A percentile compares a stretch with the other conserved stretches of the same genome.
Evolutionary conservation across 495 filamentous ascomycete genomes (phyloP).

Genomic region (Hyaloscypha variabilis): DNA sequence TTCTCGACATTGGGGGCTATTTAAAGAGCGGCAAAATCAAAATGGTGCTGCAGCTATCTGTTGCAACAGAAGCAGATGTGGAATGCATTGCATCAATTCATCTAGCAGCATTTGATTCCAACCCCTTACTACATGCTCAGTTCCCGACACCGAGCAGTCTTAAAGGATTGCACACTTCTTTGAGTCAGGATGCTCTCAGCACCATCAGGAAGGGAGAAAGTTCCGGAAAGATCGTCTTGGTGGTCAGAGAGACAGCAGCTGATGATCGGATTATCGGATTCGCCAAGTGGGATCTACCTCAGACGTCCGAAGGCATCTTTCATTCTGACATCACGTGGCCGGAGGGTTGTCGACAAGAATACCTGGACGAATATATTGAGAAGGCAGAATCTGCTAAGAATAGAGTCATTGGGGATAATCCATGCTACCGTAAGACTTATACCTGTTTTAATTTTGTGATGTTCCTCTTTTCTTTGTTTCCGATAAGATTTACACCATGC

Average conservation of each 20-base stretch:
- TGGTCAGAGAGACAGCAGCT: conserved; percentile 33
- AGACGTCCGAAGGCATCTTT: conserved; percentile 15
- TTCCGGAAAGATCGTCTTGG: conserved; percentile 35
- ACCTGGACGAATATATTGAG: conserved; percentile 37
- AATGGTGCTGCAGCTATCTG: conserved; percentile 21
- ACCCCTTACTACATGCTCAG: conserved; percentile 43
- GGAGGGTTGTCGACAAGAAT: conserved; percentile 34
- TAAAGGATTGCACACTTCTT: conserved; percentile 24
- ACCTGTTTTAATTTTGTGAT: not conserved
- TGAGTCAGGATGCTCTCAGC: conserved; percentile 32
- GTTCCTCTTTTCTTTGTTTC: not conserved
- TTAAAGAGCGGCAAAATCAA: not conserved
- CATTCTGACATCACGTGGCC: conserved; percentile 38
- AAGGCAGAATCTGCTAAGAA: conserved; percentile 37
- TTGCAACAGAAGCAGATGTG: conserved; percentile 34
- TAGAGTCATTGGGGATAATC: conserved; percentile 31
- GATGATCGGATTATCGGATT: conserved; percentile 38
- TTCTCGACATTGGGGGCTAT: not conserved
- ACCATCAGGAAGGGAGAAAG: conserved; percentile 29
- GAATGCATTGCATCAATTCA: conserved; percentile 45
- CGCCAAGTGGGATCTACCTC: conserved; percentile 43
- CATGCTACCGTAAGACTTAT: conserved; percentile 38
- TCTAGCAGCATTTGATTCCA: conserved; percentile 44
- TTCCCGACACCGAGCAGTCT: conserved; percentile 42
- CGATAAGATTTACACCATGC: not conserved